Conservation (phyloP, 1,139 yeast species). For the Sugiyamaella xylanicola region DNA sequence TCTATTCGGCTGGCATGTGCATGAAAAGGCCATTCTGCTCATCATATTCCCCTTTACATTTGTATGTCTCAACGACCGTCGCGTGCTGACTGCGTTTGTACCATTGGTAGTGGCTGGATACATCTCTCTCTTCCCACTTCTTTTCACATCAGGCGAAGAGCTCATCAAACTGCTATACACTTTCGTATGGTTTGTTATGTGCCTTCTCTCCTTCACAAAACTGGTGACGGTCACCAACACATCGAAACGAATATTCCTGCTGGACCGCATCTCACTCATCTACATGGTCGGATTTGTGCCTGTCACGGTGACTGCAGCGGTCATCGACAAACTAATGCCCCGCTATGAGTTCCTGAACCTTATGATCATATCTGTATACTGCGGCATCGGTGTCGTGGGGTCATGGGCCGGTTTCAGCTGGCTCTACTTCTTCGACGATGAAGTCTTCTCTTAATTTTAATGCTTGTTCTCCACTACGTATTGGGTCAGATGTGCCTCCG, state of each 20-base stretch:
- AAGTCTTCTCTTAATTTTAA: conserved; percentile 28
- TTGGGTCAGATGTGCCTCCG: not conserved
- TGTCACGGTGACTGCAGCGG: conserved; percentile 55
- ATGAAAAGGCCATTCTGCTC: conserved; percentile 89
- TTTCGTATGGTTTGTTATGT: conserved; percentile 80
- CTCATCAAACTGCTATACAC: conserved; percentile 77
- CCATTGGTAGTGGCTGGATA: conserved; percentile 81
- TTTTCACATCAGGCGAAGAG: conserved; percentile 81
- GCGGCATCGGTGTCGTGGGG: conserved; percentile 79
- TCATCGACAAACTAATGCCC: conserved; percentile 56
- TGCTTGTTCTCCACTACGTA: not conserved
- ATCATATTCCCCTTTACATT: conserved; percentile 90
- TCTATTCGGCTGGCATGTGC: conserved; percentile 98
- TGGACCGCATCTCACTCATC: conserved; percentile 69
- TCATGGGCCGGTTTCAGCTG: conserved; percentile 90
- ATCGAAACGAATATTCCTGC: conserved; percentile 56
- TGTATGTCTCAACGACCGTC: conserved; percentile 68
- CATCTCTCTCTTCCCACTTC: conserved; percentile 83
- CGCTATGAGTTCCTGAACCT: conserved; percentile 67
- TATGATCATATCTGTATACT: conserved; percentile 82
- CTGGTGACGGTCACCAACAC: conserved; percentile 60
- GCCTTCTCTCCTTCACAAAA: conserved; percentile 69
- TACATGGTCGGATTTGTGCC: conserved; percentile 72
- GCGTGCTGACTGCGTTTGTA: conserved; percentile 56
- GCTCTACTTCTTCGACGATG: conserved; percentile 67